Conservation (phyloP, 179 eudicot genomes). For the Silene coronaria region DNA sequence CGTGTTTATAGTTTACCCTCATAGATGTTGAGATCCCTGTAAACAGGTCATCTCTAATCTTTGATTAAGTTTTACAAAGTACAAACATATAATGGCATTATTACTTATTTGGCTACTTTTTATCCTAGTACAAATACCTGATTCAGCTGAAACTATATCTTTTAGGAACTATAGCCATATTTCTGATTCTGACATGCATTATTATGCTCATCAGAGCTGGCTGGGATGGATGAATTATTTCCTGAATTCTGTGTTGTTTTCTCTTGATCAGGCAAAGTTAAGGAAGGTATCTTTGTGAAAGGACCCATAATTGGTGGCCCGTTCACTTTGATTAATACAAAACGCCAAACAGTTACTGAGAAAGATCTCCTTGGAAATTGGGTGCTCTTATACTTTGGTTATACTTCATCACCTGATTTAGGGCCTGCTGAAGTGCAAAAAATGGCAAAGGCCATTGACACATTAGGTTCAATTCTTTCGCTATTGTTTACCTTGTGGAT, state of each 20-base stretch:
- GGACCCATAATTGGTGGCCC: conserved; percentile 90
- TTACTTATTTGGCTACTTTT: background rate
- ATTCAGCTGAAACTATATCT: background rate
- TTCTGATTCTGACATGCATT: background rate
- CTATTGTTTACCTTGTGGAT: background rate
- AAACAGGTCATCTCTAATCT: background rate
- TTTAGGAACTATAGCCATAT: background rate
- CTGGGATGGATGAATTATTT: background rate
- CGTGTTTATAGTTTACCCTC: background rate
- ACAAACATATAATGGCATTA: background rate
- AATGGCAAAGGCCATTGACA: conserved; percentile 55
- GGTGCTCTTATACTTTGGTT: conserved; percentile 85
- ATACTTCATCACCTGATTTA: conserved; percentile 89
- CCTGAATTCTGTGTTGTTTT: conserved; percentile 18
- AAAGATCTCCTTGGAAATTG: conserved; percentile 59
- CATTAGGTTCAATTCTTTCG: conserved; percentile 48
- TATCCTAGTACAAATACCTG: background rate
- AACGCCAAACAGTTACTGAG: conserved; percentile 55
- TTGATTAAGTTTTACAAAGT: background rate
- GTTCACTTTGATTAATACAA: conserved; percentile 64
- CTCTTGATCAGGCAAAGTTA: conserved; percentile 52
- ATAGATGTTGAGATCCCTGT: background rate
- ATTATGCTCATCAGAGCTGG: background rate
- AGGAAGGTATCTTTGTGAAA: conserved; percentile 34
- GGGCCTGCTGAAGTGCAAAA: conserved; percentile 81